Evolutionary conservation across 306 rosid genomes (phyloP).

Genomic region (Sicyos baderoa): DNA sequence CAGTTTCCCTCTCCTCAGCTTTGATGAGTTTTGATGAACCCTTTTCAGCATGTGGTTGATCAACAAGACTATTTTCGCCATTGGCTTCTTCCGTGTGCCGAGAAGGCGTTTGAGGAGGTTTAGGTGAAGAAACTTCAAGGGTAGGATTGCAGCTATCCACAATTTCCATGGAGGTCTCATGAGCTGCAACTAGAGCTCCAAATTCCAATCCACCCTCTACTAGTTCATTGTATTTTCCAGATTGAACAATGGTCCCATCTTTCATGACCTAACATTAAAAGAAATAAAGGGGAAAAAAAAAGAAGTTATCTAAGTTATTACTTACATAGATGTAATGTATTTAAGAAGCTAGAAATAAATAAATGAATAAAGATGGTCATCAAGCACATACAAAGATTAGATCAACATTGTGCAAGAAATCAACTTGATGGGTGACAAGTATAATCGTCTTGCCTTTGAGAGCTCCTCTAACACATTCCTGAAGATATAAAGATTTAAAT

Average conservation of each 20-base stretch:
- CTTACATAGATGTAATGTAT: too few species aligned
- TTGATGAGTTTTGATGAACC: slow-evolving; percentile 26
- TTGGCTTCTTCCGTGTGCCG: slow-evolving; percentile 31
- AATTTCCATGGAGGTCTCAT: slow-evolving; percentile 82
- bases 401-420: slow-evolving; percentile 81
- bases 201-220: slow-evolving; percentile 61
- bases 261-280: slow-evolving; percentile 57
- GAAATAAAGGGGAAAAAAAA: too few species aligned
- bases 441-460: slow-evolving; percentile 71
- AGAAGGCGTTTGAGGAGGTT: slow-evolving; percentile 24
- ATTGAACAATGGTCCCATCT: slow-evolving; percentile 70
- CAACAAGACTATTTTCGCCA: slow-evolving; percentile 37
- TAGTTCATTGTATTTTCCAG: slow-evolving; percentile 68
- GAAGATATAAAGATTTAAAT: neutral
- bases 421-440: slow-evolving; percentile 97
- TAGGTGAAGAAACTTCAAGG: slow-evolving; percentile 36
- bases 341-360: too few species aligned
- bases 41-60: slow-evolving; percentile 38
- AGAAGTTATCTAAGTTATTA: neutral
- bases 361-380: neutral
- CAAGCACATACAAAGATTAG: slow-evolving; percentile 45
- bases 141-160: slow-evolving; percentile 46
- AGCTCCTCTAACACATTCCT: slow-evolving; percentile 86
- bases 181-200: slow-evolving; percentile 68
- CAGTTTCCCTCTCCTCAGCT: slow-evolving; percentile 59